phyloP scores from a whole-genome alignment of 805 yeast genomes.

The Candida awuae region DNA sequence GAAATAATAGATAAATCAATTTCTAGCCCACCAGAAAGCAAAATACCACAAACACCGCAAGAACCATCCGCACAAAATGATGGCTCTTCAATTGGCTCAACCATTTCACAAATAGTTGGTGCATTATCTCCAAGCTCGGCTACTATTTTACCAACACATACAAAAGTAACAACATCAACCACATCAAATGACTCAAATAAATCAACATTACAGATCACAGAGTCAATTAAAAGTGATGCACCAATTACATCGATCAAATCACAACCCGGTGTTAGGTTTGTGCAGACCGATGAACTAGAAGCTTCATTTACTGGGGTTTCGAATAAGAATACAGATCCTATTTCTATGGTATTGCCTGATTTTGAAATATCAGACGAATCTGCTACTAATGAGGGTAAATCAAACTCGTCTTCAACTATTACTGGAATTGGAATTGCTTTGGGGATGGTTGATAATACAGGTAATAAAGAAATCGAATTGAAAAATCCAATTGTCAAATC shows the following conservation, averaged over 20 bases:
- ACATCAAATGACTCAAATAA: not conserved
- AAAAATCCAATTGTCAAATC: slow-evolving; percentile 35
- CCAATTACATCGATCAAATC: slow-evolving; percentile 16
- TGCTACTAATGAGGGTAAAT: not conserved
- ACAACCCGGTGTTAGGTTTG: slow-evolving; percentile 22
- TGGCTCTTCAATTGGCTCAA: not conserved
- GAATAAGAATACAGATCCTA: slow-evolving; percentile 14
- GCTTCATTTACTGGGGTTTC: slow-evolving; percentile 36
- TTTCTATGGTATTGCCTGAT: slow-evolving; percentile 8
- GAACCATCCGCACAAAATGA: too few relatives aligned
- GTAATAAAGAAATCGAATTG: not conserved
- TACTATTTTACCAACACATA: slow-evolving; percentile 6
- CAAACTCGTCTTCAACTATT: not conserved
- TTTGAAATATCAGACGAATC: slow-evolving; percentile 1
- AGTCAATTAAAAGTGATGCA: not conserved
- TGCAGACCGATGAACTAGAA: slow-evolving; percentile 28
- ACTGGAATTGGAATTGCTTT: slow-evolving; percentile 7
- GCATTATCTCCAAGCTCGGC: slow-evolving; percentile 5
- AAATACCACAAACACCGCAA: not conserved
- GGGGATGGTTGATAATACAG: not conserved
- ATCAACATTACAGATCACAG: not conserved
- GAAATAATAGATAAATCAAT: too few relatives aligned
- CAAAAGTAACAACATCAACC: slow-evolving; percentile 5
- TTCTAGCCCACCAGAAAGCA: slow-evolving; percentile 25
- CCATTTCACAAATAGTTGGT: slow-evolving; percentile 9